Percentiles rank a stretch among this genome's conserved stretches.
Conservation (phyloP, 2,329 filamentous ascomycete genomes). For the Alternaria triticimaculans region DNA sequence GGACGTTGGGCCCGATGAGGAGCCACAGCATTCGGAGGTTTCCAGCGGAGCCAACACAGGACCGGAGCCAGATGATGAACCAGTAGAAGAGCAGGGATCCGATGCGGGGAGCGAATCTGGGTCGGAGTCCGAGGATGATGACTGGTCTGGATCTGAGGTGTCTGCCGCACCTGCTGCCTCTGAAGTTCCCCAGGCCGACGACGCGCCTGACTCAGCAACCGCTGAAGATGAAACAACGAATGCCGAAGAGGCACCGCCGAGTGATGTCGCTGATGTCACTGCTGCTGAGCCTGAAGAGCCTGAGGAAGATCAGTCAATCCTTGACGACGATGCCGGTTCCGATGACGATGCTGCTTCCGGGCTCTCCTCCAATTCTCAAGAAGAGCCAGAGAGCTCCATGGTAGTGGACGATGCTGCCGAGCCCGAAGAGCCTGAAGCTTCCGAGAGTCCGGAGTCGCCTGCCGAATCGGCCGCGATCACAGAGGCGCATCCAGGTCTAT, state of each 20-base stretch:
- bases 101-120: slow-evolving; percentile 7
- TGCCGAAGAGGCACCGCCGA: neutral
- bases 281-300: slow-evolving; percentile 4
- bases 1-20: neutral
- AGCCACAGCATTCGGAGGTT: neutral
- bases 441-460: neutral
- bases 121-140: slow-evolving; percentile 9
- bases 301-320: neutral
- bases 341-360: slow-evolving; percentile 2
- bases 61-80: neutral
- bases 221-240: slow-evolving; percentile 3
- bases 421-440: neutral
- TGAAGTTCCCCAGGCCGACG: slow-evolving; percentile 3
- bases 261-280: neutral
- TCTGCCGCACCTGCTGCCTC: slow-evolving; percentile 1
- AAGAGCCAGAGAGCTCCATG: slow-evolving; percentile 1
- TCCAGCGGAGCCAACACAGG: neutral
- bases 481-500: neutral
- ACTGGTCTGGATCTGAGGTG: slow-evolving; percentile 17
- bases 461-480: neutral
- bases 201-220: neutral
- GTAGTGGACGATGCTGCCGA: neutral
- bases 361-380: neutral
- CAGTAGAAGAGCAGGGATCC: neutral
- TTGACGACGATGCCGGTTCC: neutral